Evolutionary conservation across 371 early-diverging fungal genomes (phyloP).

Genomic region (Batkoa obscura): DNA sequence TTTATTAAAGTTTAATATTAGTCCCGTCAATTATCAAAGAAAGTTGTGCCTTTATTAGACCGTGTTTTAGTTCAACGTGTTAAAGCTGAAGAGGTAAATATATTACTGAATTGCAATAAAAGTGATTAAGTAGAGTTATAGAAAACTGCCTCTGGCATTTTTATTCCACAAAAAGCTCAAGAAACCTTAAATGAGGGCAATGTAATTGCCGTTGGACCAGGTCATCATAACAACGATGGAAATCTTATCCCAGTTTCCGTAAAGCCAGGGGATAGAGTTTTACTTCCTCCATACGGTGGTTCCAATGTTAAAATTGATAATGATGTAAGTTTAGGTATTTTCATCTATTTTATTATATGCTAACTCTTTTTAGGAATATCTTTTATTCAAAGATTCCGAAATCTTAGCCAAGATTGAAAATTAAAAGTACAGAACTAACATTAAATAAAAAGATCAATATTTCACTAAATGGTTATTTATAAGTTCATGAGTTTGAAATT

Average conservation of each 20-base stretch:
- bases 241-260: slow-evolving; percentile 59
- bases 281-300: slow-evolving; percentile 90
- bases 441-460: no score
- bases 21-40: not conserved
- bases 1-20: no score
- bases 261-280: slow-evolving; percentile 78
- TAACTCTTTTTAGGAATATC: slow-evolving; percentile 27
- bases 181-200: slow-evolving; percentile 83
- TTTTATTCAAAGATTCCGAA: slow-evolving; percentile 75
- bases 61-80: slow-evolving; percentile 90
- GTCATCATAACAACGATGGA: slow-evolving; percentile 69
- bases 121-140: no score
- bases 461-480: no score
- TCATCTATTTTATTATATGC: not conserved
- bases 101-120: slow-evolving; percentile 9
- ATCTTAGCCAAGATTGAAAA: slow-evolving; percentile 68
- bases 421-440: not conserved
- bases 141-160: slow-evolving; percentile 46
- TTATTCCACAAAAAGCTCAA: slow-evolving; percentile 95
- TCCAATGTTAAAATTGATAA: slow-evolving; percentile 69
- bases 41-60: slow-evolving; percentile 82
- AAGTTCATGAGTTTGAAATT: no score
- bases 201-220: slow-evolving; percentile 89
- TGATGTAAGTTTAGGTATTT: slow-evolving; percentile 22
- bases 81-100: slow-evolving; percentile 80